Evolutionary conservation across 164 flowering plant genomes (phyloP).

Genomic region (Cinnamomum micranthum): DNA sequence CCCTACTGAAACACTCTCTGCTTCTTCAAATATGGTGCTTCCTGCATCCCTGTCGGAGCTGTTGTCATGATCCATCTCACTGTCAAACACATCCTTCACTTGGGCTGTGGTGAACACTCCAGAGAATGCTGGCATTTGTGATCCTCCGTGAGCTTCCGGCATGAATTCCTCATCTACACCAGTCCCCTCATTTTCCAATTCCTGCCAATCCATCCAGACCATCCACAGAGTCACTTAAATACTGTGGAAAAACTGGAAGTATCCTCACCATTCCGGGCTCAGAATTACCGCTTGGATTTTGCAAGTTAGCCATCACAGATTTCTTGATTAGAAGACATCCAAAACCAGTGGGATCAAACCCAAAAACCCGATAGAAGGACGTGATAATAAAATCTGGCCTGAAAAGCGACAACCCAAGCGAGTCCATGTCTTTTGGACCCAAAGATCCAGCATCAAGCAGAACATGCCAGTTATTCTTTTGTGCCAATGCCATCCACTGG

Average conservation of each 20-base stretch:
- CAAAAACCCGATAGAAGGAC: constrained; percentile 82
- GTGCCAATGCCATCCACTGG: constrained; percentile 87
- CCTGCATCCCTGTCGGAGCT: constrained; percentile 65
- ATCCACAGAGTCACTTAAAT: constrained; percentile 62
- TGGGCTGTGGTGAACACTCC: constrained; percentile 62
- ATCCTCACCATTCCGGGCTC: constrained; percentile 79
- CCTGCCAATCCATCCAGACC: constrained; percentile 42
- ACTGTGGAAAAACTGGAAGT: constrained; percentile 53
- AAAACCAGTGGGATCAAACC: constrained; percentile 84
- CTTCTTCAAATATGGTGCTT: constrained; percentile 67
- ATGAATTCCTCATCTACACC: constrained; percentile 28
- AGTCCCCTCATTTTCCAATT: constrained; percentile 33
- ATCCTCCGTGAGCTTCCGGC: constrained; percentile 30
- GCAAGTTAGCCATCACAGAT: constrained; percentile 59
- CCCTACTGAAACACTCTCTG: constrained; percentile 57
- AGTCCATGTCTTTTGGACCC: constrained; percentile 95
- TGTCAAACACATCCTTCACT: constrained; percentile 67
- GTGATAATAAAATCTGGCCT: constrained; percentile 84
- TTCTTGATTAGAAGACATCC: constrained; percentile 86
- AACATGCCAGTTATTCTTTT: constrained; percentile 91
- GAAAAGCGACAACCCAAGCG: constrained; percentile 79
- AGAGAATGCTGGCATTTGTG: constrained; percentile 68
- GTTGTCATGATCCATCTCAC: constrained; percentile 63
- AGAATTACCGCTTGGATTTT: constrained; percentile 45
- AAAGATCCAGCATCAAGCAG: constrained; percentile 83